Evolutionary conservation across 2,329 filamentous ascomycete species (phyloP).

Genomic region (Fusarium sacchari): DNA sequence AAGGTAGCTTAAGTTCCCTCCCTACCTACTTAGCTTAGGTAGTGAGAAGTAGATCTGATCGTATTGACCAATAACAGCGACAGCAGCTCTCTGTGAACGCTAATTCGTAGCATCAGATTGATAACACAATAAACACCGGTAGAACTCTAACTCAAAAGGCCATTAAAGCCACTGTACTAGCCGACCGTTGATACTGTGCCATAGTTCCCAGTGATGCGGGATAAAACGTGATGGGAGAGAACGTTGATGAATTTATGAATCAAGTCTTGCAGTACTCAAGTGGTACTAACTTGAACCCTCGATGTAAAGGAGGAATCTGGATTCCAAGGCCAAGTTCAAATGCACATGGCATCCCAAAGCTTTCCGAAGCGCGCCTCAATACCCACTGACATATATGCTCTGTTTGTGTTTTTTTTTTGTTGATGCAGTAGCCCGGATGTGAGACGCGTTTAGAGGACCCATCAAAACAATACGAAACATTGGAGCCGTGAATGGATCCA

Average conservation of each 20-base stretch:
- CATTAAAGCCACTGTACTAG: neutral
- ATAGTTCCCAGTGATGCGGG: neutral
- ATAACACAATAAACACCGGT: neutral
- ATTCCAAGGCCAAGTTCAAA: neutral
- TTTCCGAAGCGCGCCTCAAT: constrained; percentile 1
- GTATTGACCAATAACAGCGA: neutral
- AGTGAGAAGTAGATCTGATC: neutral
- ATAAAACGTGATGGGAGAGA: neutral
- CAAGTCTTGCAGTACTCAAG: neutral
- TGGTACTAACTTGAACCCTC: neutral
- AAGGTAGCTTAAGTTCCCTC: neutral
- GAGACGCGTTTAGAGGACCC: constrained; percentile 31
- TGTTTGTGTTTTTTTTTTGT: constrained; percentile 31
- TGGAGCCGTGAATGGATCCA: constrained; percentile 21
- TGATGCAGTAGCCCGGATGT: constrained; percentile 27
- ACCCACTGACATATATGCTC: constrained; percentile 20
- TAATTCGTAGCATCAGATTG: neutral
- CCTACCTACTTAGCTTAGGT: neutral
- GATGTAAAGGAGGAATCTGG: neutral
- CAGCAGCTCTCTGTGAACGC: neutral
- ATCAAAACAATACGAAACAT: constrained; percentile 34
- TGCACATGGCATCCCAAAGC: neutral
- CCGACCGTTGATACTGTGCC: neutral
- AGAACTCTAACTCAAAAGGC: neutral
- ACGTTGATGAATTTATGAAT: neutral